phyloP scores from a whole-genome alignment of 306 rosid genomes.

The Ceratonia siliqua region DNA sequence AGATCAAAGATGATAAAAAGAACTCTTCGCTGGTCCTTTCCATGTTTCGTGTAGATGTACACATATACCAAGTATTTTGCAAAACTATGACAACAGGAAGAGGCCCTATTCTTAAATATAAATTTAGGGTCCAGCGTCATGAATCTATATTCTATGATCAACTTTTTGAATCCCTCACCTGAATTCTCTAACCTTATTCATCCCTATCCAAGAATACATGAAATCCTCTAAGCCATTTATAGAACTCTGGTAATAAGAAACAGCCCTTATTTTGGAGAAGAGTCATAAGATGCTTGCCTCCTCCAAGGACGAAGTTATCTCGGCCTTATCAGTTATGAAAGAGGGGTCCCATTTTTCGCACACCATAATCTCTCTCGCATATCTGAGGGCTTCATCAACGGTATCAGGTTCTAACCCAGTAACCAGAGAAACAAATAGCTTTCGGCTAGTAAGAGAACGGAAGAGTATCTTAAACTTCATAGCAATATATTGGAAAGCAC shows the following conservation, averaged over 20 bases:
- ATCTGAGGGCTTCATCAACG: conserved; percentile 70
- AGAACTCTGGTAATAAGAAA: neutral
- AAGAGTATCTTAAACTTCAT: conserved; percentile 67
- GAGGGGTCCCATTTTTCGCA: conserved; percentile 52
- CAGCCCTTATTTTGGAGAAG: neutral
- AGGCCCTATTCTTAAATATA: neutral
- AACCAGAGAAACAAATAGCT: conserved; percentile 64
- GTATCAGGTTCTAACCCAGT: conserved; percentile 62
- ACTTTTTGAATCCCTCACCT: neutral
- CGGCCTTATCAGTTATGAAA: conserved; percentile 31
- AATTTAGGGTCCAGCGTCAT: neutral
- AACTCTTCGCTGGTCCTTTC: neutral
- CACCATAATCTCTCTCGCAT: conserved; percentile 63
- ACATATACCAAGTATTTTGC: neutral
- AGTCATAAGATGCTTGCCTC: conserved; percentile 44
- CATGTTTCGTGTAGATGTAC: neutral
- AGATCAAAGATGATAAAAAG: conserved; percentile 1
- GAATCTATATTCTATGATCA: neutral
- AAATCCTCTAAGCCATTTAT: neutral
- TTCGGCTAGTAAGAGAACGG: conserved; percentile 46
- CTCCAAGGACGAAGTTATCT: conserved; percentile 46
- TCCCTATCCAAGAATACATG: neutral
- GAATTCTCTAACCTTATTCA: neutral
- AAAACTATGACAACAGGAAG: neutral
- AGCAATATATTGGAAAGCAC: conserved; percentile 68